Evolutionary conservation across 129 eudicot genomes (phyloP).

Genomic region (Flaveria trinervia): DNA sequence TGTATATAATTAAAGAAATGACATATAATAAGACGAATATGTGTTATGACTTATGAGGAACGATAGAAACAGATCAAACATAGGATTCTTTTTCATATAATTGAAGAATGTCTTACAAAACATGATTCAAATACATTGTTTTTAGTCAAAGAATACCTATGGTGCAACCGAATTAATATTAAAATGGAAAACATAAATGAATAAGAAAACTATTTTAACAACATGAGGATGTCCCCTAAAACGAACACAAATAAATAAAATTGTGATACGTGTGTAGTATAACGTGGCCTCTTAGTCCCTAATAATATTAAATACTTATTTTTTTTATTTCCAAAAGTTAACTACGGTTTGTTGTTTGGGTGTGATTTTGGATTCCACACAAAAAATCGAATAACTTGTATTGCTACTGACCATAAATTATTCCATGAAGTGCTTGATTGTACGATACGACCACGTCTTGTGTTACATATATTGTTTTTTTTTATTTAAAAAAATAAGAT

Average conservation of each 20-base stretch:
- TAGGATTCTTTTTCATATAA: constrained; percentile 24
- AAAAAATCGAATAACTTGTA: constrained; percentile 10
- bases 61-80: constrained; percentile 27
- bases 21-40: not conserved
- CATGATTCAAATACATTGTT: constrained; percentile 30
- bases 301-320: not conserved
- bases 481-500: too few species aligned
- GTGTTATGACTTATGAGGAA: not conserved
- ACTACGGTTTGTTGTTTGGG: not conserved
- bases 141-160: constrained; percentile 13
- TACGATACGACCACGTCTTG: not conserved
- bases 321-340: constrained; percentile 1
- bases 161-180: constrained; percentile 11
- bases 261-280: constrained; percentile 25
- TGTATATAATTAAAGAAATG: not conserved
- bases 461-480: too few species aligned
- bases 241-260: constrained; percentile 22
- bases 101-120: constrained; percentile 28
- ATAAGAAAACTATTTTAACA: constrained; percentile 17
- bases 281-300: constrained; percentile 21
- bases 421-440: not conserved
- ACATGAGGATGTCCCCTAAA: constrained; percentile 41
- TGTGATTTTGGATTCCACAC: constrained; percentile 4
- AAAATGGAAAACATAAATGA: not conserved
- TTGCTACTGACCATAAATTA: not conserved